Evolutionary conservation across 2,329 filamentous ascomycete genomes (phyloP).

Genomic region (Colletotrichum salicis): DNA sequence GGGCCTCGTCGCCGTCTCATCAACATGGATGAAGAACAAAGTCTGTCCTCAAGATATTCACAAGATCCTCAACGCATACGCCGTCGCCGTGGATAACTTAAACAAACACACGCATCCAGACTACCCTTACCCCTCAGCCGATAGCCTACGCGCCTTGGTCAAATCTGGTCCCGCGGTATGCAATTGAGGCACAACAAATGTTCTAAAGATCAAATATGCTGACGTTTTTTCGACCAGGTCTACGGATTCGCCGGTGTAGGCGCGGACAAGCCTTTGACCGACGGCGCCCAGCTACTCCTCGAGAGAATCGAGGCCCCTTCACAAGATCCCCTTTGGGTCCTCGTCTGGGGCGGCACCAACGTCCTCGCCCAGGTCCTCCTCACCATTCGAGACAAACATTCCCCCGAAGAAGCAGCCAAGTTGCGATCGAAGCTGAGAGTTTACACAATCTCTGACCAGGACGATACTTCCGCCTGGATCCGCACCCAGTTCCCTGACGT

Average conservation of each 20-base stretch:
- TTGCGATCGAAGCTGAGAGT: conserved; percentile 57
- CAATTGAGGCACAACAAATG: background rate
- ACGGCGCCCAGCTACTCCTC: conserved; percentile 56
- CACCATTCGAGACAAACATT: conserved; percentile 45
- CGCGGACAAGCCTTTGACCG: conserved; percentile 44
- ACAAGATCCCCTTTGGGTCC: conserved; percentile 60
- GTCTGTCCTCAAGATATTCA: conserved; percentile 55
- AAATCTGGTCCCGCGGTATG: conserved; percentile 48
- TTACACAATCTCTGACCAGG: conserved; percentile 69
- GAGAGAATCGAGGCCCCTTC: conserved; percentile 39
- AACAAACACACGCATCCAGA: conserved; percentile 59
- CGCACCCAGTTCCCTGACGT: conserved; percentile 63
- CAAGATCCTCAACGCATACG: conserved; percentile 57
- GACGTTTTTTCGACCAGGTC: conserved; percentile 34
- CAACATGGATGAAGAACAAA: conserved; percentile 56
- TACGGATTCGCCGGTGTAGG: conserved; percentile 48
- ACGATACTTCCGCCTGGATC: conserved; percentile 67
- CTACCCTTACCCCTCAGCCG: conserved; percentile 51
- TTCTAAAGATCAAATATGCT: background rate
- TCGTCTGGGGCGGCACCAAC: conserved; percentile 65
- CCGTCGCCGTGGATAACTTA: conserved; percentile 56
- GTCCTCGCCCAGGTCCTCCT: conserved; percentile 60
- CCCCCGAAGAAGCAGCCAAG: conserved; percentile 43
- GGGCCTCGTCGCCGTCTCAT: conserved; percentile 56
- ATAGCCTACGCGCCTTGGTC: conserved; percentile 49